Percentiles rank a stretch among this genome's conserved stretches.
Evolutionary conservation across 305 asterid genomes (phyloP).

Genomic region (Lippia alba): DNA sequence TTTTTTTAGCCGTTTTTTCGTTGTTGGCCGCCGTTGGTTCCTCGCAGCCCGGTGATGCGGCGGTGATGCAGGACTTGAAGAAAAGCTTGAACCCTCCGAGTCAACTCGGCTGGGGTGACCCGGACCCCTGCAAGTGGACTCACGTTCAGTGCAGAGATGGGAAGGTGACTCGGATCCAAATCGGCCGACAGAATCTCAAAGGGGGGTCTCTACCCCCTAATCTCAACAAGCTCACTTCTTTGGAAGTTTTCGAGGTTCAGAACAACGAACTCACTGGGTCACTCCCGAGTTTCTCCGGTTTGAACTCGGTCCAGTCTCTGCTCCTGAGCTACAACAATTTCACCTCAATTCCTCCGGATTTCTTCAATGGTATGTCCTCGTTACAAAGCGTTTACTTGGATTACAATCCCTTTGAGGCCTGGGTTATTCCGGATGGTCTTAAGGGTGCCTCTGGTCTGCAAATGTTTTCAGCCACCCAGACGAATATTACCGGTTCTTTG

Average conservation of each 20-base stretch:
- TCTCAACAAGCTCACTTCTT: slow-evolving; percentile 51
- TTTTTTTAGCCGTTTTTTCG: slow-evolving; percentile 30
- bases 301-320: slow-evolving; percentile 50
- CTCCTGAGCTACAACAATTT: slow-evolving; percentile 62
- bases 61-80: slow-evolving; percentile 71
- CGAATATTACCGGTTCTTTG: slow-evolving; percentile 61
- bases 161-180: slow-evolving; percentile 76
- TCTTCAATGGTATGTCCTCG: slow-evolving; percentile 73
- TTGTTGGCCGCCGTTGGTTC: slow-evolving; percentile 35
- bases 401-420: slow-evolving; percentile 60
- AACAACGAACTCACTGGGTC: slow-evolving; percentile 64
- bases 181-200: slow-evolving; percentile 50
- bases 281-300: slow-evolving; percentile 70
- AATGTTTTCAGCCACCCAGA: slow-evolving; percentile 59
- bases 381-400: slow-evolving; percentile 59
- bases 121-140: slow-evolving; percentile 68
- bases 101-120: slow-evolving; percentile 61
- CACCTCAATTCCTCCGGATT: slow-evolving; percentile 67
- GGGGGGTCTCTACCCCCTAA: slow-evolving; percentile 70
- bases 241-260: slow-evolving; percentile 61
- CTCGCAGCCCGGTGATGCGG: slow-evolving; percentile 60
- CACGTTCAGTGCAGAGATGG: slow-evolving; percentile 49
- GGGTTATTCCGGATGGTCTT: slow-evolving; percentile 64
- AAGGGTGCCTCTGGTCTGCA: slow-evolving; percentile 45
- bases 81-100: slow-evolving; percentile 51